phyloP scores from a whole-genome alignment of 768 basidiomycete genomes.

The Lanmaoa rubissima region DNA sequence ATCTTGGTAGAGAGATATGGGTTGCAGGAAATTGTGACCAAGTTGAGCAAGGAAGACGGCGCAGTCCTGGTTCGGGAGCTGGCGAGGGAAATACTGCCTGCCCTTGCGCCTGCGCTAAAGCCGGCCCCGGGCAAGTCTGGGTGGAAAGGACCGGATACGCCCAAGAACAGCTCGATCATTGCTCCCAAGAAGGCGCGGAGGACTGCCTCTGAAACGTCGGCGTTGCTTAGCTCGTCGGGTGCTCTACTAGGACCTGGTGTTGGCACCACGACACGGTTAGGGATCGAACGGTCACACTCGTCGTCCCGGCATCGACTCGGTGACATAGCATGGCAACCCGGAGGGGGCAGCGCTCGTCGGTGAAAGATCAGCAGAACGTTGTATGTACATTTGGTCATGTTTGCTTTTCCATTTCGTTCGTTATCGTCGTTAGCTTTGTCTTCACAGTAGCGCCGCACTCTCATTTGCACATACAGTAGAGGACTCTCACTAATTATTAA shows the following conservation, averaged over 20 bases:
- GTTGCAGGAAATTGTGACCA: conserved; percentile 75
- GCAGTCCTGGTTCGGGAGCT: conserved; percentile 90
- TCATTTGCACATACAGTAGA: conserved; percentile 33
- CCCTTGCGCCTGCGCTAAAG: conserved; percentile 67
- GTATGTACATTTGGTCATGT: conserved; percentile 7
- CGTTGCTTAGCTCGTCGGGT: conserved; percentile 27
- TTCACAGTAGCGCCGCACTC: conserved; percentile 26
- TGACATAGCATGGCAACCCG: conserved; percentile 60
- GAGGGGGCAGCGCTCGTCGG: conserved; percentile 16
- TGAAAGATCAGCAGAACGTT: conserved; percentile 11
- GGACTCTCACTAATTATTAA: conserved; percentile 24
- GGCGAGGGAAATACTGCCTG: conserved; percentile 81
- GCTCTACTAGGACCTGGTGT: conserved; percentile 16
- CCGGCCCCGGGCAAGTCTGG: conserved; percentile 41
- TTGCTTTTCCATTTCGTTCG: conserved; percentile 18
- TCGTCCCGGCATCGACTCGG: conserved; percentile 53
- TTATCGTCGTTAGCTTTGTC: conserved; percentile 11
- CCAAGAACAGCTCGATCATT: conserved; percentile 40
- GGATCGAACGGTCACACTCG: conserved; percentile 36
- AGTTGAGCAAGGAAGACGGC: conserved; percentile 79
- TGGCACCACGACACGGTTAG: conserved; percentile 26
- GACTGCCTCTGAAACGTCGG: conserved; percentile 67
- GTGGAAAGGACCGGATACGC: conserved; percentile 35
- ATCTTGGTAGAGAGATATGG: conserved; percentile 82
- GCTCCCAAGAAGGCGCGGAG: conserved; percentile 67